Base-by-base conservation (phyloP, 176 grass and related monocot genomes). In the Panicum miliaceum region DNA sequence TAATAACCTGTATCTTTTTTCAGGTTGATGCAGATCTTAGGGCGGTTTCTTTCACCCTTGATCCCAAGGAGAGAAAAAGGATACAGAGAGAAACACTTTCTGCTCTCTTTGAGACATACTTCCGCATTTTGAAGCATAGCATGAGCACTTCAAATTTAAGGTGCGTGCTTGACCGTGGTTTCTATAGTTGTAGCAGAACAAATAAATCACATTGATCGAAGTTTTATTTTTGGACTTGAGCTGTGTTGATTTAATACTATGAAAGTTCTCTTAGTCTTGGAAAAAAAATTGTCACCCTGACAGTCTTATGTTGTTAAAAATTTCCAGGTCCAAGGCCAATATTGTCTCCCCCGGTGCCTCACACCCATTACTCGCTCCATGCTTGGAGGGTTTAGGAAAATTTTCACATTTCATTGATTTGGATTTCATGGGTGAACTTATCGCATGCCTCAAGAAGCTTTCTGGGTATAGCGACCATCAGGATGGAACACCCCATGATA, bases 361-460 rank as follows among this genome's bases (percentile, higher is more conserved):
- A 61, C 88, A 96, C 46, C 93, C 96, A 59, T 81, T 98, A 29
- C 91, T 99, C 64, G 84, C 86, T 79, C 72, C 96, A 45, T 99
- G 93, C 77, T 85, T 99, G 86, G 94, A 94, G 61, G 89, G 96
- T 46, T 83, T 96, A 68, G 93, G 91, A 74, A 99, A 96, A 84
- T 99, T 96, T 79, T 94, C 96, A 50, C 96, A 96, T 85, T 90
- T 99, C 71, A 94, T 99, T 77, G 91, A 96, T 88, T 90, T 99
- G 64, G 88, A 96, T 78, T 96, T 99, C 82, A 99, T 96, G 93
- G 88, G 88, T 75, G 93, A 99, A 88, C 93, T 99, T 90, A 84
- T 91, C 2, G 0, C 76, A 70, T 99, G 88, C 88, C 91, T 99
- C 50, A 96, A 96, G 76, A 91, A 96, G 66, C 96, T 96, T 84